Percentiles rank a stretch among this genome's conserved stretches.
These are phyloP conservation scores for Staphylotrichum tortipilum DNA, from an alignment of 495 filamentous ascomycete species.

Conservation along the genomic window DNA sequence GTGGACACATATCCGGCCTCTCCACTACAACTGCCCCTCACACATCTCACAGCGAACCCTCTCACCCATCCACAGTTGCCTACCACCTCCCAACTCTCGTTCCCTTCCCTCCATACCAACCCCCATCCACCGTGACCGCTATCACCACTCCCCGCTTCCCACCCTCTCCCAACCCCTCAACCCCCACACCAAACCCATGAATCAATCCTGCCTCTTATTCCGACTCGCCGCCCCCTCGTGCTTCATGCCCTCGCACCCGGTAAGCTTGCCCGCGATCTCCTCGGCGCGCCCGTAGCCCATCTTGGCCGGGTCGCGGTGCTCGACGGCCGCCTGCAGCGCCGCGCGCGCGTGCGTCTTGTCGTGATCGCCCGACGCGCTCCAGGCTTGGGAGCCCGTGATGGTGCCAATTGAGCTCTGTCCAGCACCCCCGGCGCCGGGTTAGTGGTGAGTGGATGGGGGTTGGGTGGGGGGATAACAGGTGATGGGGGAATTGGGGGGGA, in stretches of 20 bases:
- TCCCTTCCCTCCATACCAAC: too few relatives aligned
- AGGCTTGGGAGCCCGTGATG: constrained; percentile 36
- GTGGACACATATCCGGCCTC: too few relatives aligned
- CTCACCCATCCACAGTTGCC: too few relatives aligned
- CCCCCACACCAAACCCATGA: too few relatives aligned
- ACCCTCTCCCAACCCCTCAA: too few relatives aligned
- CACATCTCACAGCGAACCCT: too few relatives aligned
- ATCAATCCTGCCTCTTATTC: not conserved
- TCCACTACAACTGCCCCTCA: too few relatives aligned
- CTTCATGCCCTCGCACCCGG: constrained; percentile 41
- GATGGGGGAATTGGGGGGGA: not conserved
- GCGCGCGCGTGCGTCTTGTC: constrained; percentile 38
- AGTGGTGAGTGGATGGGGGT: not conserved
- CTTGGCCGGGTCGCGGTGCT: constrained; percentile 30
- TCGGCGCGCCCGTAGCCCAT: constrained; percentile 38
- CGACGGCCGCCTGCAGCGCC: constrained; percentile 32
- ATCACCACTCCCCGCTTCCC: too few relatives aligned
- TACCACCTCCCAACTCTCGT: too few relatives aligned
- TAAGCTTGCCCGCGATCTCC: constrained; percentile 33
- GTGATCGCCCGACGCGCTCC: constrained; percentile 37
- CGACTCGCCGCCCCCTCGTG: constrained; percentile 36
- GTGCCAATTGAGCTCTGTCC: constrained; percentile 31
- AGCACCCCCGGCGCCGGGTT: not conserved
- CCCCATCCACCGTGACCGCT: too few relatives aligned
- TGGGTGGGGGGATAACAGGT: not conserved